Percentiles rank a stretch among this genome's conserved stretches.
Conservation (phyloP, 345 rosid genomes). For the Gynandropsis gynandra region DNA sequence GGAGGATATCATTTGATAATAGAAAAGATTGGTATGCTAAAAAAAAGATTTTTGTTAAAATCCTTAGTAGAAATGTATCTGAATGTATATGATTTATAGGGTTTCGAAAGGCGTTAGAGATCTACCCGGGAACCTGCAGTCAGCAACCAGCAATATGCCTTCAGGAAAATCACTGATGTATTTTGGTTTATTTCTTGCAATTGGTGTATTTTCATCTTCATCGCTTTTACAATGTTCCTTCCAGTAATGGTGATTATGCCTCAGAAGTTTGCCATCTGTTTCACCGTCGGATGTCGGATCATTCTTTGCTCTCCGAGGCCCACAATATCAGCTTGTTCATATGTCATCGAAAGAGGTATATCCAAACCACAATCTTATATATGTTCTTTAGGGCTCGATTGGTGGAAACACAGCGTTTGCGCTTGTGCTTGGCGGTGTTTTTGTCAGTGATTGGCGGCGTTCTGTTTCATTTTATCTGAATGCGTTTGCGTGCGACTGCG, state of each 20-base stretch:
- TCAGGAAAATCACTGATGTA: conserved; percentile 84
- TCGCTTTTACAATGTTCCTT: conserved; percentile 90
- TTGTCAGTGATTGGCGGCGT: too few species aligned
- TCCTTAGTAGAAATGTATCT: too few species aligned
- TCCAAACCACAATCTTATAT: not conserved
- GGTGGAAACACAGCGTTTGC: too few species aligned
- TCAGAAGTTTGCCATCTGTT: conserved; percentile 90
- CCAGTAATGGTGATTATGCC: conserved; percentile 91
- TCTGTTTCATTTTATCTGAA: too few species aligned
- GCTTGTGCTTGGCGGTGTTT: too few species aligned
- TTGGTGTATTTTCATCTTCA: conserved; percentile 77
- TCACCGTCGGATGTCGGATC: conserved; percentile 88
- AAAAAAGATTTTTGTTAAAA: too few species aligned
- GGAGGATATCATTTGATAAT: too few species aligned
- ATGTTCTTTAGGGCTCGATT: too few species aligned
- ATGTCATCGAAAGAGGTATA: conserved; percentile 85
- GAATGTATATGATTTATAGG: conserved; percentile 30
- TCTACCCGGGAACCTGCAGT: conserved; percentile 65
- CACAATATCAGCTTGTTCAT: conserved; percentile 66
- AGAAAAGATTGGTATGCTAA: too few species aligned
- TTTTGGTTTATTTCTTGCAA: conserved; percentile 68
- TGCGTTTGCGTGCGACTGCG: too few species aligned
- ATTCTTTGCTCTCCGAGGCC: conserved; percentile 86
- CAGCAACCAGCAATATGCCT: conserved; percentile 80
- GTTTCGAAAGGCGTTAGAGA: conserved; percentile 90